Base-by-base conservation (phyloP, 352 stramenopile species). In the Phytophthora pinifolia region DNA sequence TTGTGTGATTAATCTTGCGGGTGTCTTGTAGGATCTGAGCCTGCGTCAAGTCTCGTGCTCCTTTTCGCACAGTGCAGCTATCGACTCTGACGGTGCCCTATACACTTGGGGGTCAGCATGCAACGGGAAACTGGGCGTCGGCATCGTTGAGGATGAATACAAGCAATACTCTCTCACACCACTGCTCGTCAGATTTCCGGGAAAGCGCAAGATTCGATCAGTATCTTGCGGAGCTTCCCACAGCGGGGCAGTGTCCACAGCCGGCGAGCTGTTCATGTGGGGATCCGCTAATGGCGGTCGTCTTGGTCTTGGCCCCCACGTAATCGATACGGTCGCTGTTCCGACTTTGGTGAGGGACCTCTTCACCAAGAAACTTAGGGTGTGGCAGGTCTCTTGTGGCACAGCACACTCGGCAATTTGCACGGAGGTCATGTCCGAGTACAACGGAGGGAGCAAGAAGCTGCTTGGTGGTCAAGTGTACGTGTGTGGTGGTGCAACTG, bases 211-310 rank as follows among this genome's bases (percentile, higher is more conserved):
- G 31, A 74, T 90, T 33, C 74, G 83, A 3, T 86, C 49, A 9
- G 78, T 98, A 20, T 97, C 90, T 2, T 98, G 92, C 41, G 93
- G 94, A 9, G 77, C 82, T 18, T 80, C 83, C 1, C 90, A 97
- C 57, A 91, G 74, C 14, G 86, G 79, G 1, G 82, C 82, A 1
- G 82, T 94, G 6, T 77, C 76, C 3, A 88, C 68, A 2, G 30
- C 66, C 1, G 81, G 86, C 0, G 79, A 92, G 54, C 59, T 96
- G 1, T 96, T 92, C 50, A 89, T 94, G 80, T 96, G 83, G 83
- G 94, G 93, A 12, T 97, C 86, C 46, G 86, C 88, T 13, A 95
- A 98, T 63, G 92, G 92, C 25, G 94, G 94, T 0, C 78, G 93
- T 0, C 74, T 98, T 14, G 94, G 94, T 0, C 79, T 98, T 32